Evolutionary conservation across 108 stramenopile genomes (phyloP).

Genomic region (Pinguiococcus pyrenoidosus): DNA sequence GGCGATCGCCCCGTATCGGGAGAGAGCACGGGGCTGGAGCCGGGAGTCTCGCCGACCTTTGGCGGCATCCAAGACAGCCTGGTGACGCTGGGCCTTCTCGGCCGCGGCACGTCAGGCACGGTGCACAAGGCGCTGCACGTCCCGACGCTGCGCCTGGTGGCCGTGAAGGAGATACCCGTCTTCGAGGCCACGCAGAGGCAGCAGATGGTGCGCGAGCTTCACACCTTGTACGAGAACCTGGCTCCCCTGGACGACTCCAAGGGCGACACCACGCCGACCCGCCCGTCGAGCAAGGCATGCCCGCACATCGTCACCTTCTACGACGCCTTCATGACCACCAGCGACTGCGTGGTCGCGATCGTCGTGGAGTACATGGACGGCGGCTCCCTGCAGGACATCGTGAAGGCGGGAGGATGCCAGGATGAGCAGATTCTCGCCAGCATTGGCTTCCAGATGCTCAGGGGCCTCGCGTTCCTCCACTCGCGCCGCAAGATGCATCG

Average conservation of each 20-base stretch:
- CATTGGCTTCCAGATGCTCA: slow-evolving; percentile 2
- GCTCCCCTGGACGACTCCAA: too few relatives aligned
- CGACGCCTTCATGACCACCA: slow-evolving; percentile 33
- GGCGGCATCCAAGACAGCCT: slow-evolving; percentile 2
- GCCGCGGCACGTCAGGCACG: slow-evolving; percentile 6
- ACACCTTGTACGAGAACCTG: slow-evolving; percentile 9
- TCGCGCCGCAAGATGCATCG: slow-evolving; percentile 15
- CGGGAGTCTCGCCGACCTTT: too few relatives aligned
- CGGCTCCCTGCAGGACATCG: slow-evolving; percentile 33
- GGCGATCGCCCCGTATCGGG: too few relatives aligned
- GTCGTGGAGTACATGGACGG: slow-evolving; percentile 47
- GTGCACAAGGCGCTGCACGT: slow-evolving; percentile 21
- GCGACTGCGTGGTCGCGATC: slow-evolving; percentile 26
- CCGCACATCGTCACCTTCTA: slow-evolving; percentile 43
- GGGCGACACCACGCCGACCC: too few relatives aligned
- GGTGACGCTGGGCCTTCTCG: neutral
- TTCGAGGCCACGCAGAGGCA: slow-evolving; percentile 11
- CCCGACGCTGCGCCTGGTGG: slow-evolving; percentile 17
- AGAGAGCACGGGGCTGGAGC: too few relatives aligned
- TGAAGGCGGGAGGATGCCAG: slow-evolving; percentile 23
- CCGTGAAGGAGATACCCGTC: slow-evolving; percentile 12
- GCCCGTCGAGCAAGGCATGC: too few relatives aligned
- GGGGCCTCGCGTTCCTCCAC: slow-evolving; percentile 24
- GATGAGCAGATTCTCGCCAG: slow-evolving; percentile 14
- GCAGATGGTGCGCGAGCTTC: slow-evolving; percentile 14